These are phyloP conservation scores for Striga asiatica DNA, from an alignment of 257 asterid species.

Conservation along the genomic window DNA sequence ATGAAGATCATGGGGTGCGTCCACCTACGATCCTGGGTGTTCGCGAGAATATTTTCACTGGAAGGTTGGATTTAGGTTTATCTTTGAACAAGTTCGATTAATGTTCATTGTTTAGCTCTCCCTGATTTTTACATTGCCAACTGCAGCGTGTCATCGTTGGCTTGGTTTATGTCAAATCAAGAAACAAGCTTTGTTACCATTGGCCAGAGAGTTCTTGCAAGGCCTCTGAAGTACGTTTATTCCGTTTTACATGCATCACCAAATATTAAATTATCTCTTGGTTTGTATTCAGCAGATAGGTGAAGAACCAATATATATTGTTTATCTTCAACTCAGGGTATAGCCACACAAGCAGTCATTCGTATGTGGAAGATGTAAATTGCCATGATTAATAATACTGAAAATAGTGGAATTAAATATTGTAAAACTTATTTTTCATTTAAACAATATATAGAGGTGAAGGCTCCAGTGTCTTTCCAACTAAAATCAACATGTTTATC, in stretches of 20 bases:
- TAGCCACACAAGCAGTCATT: too few relatives aligned
- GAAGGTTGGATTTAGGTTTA: constrained; percentile 46
- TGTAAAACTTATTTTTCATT: not conserved
- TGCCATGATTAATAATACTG: not conserved
- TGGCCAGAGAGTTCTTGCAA: constrained; percentile 98
- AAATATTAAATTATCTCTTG: not conserved
- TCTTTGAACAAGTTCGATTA: constrained; percentile 6
- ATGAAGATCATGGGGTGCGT: constrained; percentile 95
- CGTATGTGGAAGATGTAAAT: not conserved
- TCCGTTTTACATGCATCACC: constrained; percentile 4
- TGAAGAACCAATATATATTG: not conserved
- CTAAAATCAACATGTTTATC: not conserved
- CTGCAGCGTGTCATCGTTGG: constrained; percentile 94
- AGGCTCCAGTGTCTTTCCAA: not conserved
- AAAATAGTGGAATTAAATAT: not conserved
- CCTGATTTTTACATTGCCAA: constrained; percentile 21
- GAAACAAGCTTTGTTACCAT: constrained; percentile 98
- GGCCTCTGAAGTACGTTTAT: constrained; percentile 78
- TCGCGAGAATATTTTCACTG: constrained; percentile 94
- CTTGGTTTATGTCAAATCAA: constrained; percentile 98
- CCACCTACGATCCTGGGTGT: constrained; percentile 93
- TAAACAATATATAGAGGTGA: not conserved
- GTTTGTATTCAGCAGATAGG: not conserved
- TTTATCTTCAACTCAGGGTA: too few relatives aligned
- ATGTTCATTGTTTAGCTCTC: not conserved